Evolutionary conservation across 2,329 filamentous ascomycete species (phyloP).

Genomic region (Polychaeton citri): DNA sequence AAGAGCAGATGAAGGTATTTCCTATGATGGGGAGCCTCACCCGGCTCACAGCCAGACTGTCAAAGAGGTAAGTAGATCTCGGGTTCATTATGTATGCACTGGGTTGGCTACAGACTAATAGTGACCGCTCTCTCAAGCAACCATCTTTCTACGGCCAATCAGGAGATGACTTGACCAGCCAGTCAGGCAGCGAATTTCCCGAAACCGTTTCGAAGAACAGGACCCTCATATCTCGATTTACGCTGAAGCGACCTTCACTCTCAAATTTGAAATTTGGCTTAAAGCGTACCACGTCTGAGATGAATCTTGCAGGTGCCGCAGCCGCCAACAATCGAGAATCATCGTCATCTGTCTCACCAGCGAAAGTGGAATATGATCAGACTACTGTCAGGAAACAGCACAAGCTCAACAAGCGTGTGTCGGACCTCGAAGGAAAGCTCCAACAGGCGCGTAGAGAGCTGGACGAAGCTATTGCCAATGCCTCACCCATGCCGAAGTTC

Average conservation of each 20-base stretch:
- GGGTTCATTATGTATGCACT: too few relatives aligned
- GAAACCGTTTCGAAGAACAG: conserved; percentile 7
- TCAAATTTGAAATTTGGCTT: conserved; percentile 18
- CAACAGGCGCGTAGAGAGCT: conserved; percentile 42
- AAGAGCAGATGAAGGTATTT: too few relatives aligned
- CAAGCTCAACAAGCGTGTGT: conserved; percentile 46
- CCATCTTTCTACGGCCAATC: too few relatives aligned
- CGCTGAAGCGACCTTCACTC: conserved; percentile 21
- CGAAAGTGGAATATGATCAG: background rate
- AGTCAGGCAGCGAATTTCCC: conserved; percentile 10
- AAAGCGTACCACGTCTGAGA: conserved; percentile 20
- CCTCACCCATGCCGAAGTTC: conserved; percentile 25
- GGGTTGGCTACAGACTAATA: too few relatives aligned
- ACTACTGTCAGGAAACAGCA: conserved; percentile 41
- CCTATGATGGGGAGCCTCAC: too few relatives aligned
- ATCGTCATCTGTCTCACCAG: conserved; percentile 14
- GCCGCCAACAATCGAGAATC: conserved; percentile 20
- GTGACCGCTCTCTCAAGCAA: too few relatives aligned
- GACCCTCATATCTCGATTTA: conserved; percentile 10
- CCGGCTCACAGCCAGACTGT: too few relatives aligned
- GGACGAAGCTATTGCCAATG: conserved; percentile 32
- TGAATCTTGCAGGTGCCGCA: conserved; percentile 12
- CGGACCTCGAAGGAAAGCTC: conserved; percentile 46
- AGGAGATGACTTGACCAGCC: conserved; percentile 4
- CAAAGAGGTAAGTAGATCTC: too few relatives aligned